Percentiles rank a stretch among this genome's conserved stretches.
Evolutionary conservation across 495 filamentous ascomycete genomes (phyloP).

Genomic region (Aspergillus saccharolyticus): DNA sequence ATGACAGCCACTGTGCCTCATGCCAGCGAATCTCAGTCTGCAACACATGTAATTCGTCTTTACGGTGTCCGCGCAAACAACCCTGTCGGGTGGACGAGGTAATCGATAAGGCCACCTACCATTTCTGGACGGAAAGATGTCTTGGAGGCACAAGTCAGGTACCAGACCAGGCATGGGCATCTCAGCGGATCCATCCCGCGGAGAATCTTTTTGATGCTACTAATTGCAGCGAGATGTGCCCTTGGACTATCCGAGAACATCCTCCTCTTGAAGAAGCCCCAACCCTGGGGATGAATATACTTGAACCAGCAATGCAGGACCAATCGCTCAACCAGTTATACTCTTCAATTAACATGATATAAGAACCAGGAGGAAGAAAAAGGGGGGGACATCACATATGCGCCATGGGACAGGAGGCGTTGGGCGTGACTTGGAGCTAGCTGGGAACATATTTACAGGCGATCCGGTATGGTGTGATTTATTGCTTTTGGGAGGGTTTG

Average conservation of each 20-base stretch:
- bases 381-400: no score
- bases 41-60: conserved; percentile 32
- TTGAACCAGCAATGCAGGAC: conserved; percentile 34
- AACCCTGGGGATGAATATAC: conserved; percentile 33
- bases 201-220: conserved; percentile 32
- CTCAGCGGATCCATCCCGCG: conserved; percentile 40
- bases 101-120: conserved; percentile 29
- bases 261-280: conserved; percentile 34
- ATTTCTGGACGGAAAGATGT: conserved; percentile 37
- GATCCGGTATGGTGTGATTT: neutral
- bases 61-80: conserved; percentile 38
- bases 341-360: conserved; percentile 37
- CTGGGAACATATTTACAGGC: neutral
- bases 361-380: conserved; percentile 4
- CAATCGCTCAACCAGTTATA: conserved; percentile 36
- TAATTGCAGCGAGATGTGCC: conserved; percentile 43
- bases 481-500: neutral
- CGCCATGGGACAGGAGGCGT: neutral
- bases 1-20: conserved; percentile 34
- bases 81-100: conserved; percentile 24
- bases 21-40: conserved; percentile 41
- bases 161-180: conserved; percentile 30
- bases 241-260: conserved; percentile 42
- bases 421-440: neutral
- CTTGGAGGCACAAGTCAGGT: conserved; percentile 29